These are phyloP conservation scores for Alternaria ventricosa DNA, from an alignment of 2,329 filamentous ascomycete species.

Conservation along the genomic window DNA sequence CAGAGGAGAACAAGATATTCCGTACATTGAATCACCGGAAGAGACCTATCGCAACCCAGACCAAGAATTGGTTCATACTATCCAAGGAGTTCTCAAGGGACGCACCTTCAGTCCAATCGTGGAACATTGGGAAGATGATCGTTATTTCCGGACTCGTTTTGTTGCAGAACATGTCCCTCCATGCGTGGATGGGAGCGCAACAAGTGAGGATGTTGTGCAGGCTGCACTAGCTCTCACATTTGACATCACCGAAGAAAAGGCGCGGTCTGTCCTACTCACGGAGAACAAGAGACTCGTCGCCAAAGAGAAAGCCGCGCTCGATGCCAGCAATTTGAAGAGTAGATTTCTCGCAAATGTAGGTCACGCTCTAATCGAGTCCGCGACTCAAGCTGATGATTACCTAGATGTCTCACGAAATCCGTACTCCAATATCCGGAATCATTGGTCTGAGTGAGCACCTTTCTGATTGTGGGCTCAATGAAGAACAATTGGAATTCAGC, in stretches of 20 bases:
- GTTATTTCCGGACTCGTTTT: slow-evolving; percentile 12
- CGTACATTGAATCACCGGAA: background rate
- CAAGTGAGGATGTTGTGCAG: background rate
- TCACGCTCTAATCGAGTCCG: background rate
- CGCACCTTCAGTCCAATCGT: slow-evolving; percentile 2
- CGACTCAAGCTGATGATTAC: too few relatives aligned
- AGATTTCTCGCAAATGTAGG: slow-evolving; percentile 17
- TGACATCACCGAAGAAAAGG: slow-evolving; percentile 12
- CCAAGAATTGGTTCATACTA: slow-evolving; percentile 3
- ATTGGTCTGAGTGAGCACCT: slow-evolving; percentile 16
- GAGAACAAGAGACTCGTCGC: slow-evolving; percentile 9
- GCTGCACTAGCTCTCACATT: slow-evolving; percentile 11
- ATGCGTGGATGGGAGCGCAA: background rate
- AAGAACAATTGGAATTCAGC: slow-evolving; percentile 9
- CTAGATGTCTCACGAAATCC: slow-evolving; percentile 20
- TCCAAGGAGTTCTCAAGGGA: slow-evolving; percentile 9
- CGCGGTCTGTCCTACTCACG: slow-evolving; percentile 1
- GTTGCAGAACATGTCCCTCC: slow-evolving; percentile 6
- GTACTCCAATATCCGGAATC: slow-evolving; percentile 15
- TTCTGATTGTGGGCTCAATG: slow-evolving; percentile 1
- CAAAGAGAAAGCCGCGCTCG: slow-evolving; percentile 9
- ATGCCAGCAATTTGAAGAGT: slow-evolving; percentile 12
- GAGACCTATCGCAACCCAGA: background rate
- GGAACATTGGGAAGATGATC: slow-evolving; percentile 10
- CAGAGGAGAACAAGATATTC: background rate